phyloP scores from a whole-genome alignment of 1,139 yeast species.

The Diutina scorzettiae region DNA sequence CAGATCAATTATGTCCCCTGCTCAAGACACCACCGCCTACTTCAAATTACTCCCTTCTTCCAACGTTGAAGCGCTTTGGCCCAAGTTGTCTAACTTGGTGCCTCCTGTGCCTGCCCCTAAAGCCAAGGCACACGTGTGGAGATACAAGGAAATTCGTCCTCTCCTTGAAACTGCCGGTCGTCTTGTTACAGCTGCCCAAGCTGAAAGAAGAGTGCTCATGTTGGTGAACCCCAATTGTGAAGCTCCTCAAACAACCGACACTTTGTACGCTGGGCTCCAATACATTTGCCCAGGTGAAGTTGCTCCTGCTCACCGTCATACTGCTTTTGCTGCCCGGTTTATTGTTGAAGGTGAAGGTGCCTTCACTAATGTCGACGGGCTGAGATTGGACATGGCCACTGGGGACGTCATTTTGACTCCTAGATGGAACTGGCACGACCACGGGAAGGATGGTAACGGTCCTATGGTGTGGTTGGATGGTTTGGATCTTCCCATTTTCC shows the following conservation, averaged over 20 bases:
- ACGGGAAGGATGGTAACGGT: constrained; percentile 15
- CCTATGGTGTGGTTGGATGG: constrained; percentile 17
- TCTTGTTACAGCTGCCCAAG: constrained; percentile 12
- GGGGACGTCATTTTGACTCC: constrained; percentile 16
- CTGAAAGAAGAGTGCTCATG: constrained; percentile 15
- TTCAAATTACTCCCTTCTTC: not conserved
- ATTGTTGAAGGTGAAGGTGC: constrained; percentile 15
- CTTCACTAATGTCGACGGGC: constrained; percentile 14
- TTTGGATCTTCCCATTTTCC: constrained; percentile 14
- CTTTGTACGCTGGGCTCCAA: constrained; percentile 15
- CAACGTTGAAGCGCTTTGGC: constrained; percentile 14
- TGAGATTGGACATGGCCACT: constrained; percentile 12
- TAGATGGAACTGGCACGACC: constrained; percentile 16
- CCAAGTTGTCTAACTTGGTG: constrained; percentile 15
- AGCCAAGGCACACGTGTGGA: constrained; percentile 13
- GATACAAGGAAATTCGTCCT: constrained; percentile 12
- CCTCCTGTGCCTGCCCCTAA: constrained; percentile 14
- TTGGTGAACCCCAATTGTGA: constrained; percentile 13
- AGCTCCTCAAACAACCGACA: constrained; percentile 16
- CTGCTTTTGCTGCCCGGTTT: constrained; percentile 14
- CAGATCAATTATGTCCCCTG: not conserved
- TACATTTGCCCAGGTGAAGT: constrained; percentile 15
- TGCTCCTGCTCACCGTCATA: constrained; percentile 15
- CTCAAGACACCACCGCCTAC: constrained; percentile 1
- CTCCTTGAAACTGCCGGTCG: constrained; percentile 12